phyloP scores from a whole-genome alignment of 2,329 filamentous ascomycete species.

The Fusarium avenaceum region DNA sequence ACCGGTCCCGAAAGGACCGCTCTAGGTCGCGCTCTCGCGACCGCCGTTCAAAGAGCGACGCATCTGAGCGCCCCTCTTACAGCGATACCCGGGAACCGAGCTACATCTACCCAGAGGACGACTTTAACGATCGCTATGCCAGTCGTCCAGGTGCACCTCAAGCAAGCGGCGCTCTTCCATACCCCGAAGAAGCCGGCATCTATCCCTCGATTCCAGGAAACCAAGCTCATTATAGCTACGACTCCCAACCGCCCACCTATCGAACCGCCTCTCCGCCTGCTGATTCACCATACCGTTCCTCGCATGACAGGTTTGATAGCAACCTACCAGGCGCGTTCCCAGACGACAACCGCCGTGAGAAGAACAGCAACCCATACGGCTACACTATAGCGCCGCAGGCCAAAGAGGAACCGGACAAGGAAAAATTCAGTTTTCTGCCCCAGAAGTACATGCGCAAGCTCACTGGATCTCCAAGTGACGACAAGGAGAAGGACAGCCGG shows the following conservation, averaged over 20 bases:
- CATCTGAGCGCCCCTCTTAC: conserved; percentile 49
- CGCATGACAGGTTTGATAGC: conserved; percentile 53
- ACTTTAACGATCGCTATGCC: conserved; percentile 55
- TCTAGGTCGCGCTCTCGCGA: conserved; percentile 62
- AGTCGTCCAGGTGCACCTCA: conserved; percentile 52
- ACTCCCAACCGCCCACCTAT: conserved; percentile 53
- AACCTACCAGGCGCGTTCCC: conserved; percentile 54
- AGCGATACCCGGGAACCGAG: conserved; percentile 61
- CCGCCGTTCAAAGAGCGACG: conserved; percentile 51
- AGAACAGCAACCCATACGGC: conserved; percentile 45
- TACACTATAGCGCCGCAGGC: conserved; percentile 27
- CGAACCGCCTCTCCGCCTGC: conserved; percentile 53
- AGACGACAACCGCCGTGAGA: conserved; percentile 49
- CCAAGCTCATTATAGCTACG: conserved; percentile 57
- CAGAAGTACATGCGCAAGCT: conserved; percentile 62
- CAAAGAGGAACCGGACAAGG: conserved; percentile 54
- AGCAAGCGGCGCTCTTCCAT: conserved; percentile 54
- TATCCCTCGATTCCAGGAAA: conserved; percentile 56
- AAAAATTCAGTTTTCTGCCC: conserved; percentile 61
- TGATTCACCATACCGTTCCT: conserved; percentile 55
- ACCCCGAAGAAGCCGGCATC: conserved; percentile 57
- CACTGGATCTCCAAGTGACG: conserved; percentile 47
- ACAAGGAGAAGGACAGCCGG: conserved; percentile 54
- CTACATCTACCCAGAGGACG: conserved; percentile 59
- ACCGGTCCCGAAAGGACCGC: conserved; percentile 60